phyloP scores from a whole-genome alignment of 176 grass and related monocot species.

The Juncus inflexus region DNA sequence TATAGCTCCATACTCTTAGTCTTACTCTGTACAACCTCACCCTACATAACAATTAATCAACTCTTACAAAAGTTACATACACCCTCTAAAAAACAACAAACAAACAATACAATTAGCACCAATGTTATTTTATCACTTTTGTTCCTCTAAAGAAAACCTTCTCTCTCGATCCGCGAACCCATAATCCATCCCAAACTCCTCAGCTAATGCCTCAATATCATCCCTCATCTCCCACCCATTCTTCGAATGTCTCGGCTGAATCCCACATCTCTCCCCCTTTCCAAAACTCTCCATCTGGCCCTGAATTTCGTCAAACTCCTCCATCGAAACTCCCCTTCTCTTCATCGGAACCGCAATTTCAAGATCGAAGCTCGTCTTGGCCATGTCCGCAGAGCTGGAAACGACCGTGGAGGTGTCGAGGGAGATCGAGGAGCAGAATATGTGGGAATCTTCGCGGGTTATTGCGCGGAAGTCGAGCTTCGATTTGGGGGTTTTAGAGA shows the following conservation, averaged over 20 bases:
- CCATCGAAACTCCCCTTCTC: constrained; percentile 38
- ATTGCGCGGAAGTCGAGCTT: constrained; percentile 53
- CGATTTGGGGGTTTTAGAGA: constrained; percentile 54
- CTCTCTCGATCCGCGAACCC: constrained; percentile 24
- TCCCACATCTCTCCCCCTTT: constrained; percentile 50
- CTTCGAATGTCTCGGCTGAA: constrained; percentile 30
- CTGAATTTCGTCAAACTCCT: constrained; percentile 71
- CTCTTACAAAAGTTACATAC: too few relatives aligned
- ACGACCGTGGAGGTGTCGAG: constrained; percentile 24
- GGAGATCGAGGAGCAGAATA: constrained; percentile 33
- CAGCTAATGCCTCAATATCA: constrained; percentile 37
- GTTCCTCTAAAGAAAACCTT: constrained; percentile 18
- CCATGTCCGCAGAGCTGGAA: constrained; percentile 30
- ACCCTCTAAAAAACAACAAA: background rate
- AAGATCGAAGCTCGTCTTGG: constrained; percentile 65
- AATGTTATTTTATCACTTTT: background rate
- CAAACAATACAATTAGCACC: background rate
- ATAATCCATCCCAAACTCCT: constrained; percentile 42
- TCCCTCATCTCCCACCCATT: constrained; percentile 42
- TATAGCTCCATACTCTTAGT: too few relatives aligned
- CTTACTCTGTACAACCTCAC: too few relatives aligned
- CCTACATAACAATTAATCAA: too few relatives aligned
- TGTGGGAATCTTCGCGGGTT: constrained; percentile 40
- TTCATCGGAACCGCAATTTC: constrained; percentile 33
- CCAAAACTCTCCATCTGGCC: constrained; percentile 53